Percentiles rank a stretch among this genome's conserved stretches.
These are phyloP conservation scores for Tolypocladium inflatum DNA, from an alignment of 2,329 filamentous ascomycete species.

Conservation along the genomic window DNA sequence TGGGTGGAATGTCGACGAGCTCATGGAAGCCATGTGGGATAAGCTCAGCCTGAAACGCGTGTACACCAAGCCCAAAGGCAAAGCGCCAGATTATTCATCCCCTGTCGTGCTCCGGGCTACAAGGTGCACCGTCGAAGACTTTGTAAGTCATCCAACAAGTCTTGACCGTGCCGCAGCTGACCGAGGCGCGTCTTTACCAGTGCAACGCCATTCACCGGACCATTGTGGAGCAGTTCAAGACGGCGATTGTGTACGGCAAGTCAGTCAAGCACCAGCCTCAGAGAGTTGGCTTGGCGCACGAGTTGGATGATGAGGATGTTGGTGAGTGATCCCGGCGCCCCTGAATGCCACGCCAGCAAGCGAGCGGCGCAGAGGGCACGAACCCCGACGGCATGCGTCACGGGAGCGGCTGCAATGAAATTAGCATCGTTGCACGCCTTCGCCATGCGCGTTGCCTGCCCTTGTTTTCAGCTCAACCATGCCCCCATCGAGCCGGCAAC, in stretches of 20 bases:
- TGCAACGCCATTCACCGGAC: slow-evolving; percentile 96
- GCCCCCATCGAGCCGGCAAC: neutral
- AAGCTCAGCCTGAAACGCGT: slow-evolving; percentile 85
- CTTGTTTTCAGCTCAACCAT: slow-evolving; percentile 3
- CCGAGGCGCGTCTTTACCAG: slow-evolving; percentile 40
- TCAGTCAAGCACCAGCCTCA: slow-evolving; percentile 99
- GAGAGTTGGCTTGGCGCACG: slow-evolving; percentile 81
- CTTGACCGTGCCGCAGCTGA: slow-evolving; percentile 9
- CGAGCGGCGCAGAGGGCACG: neutral
- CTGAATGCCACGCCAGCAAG: neutral
- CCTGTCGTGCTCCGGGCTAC: slow-evolving; percentile 81
- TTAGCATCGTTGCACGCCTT: neutral
- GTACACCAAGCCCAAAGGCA: slow-evolving; percentile 97
- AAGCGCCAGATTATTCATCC: slow-evolving; percentile 80
- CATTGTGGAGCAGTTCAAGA: slow-evolving; percentile 92
- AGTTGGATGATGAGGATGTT: slow-evolving; percentile 94
- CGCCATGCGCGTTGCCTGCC: neutral
- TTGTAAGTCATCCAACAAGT: slow-evolving; percentile 53
- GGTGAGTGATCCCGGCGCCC: slow-evolving; percentile 46
- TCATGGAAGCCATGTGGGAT: slow-evolving; percentile 98
- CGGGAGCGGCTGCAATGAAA: neutral
- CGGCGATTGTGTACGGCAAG: slow-evolving; percentile 91
- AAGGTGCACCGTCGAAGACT: slow-evolving; percentile 89
- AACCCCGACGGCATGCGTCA: neutral
- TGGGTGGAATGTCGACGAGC: slow-evolving; percentile 95